Evolutionary conservation across 345 rosid species (phyloP).

Genomic region (Boechera stricta): DNA sequence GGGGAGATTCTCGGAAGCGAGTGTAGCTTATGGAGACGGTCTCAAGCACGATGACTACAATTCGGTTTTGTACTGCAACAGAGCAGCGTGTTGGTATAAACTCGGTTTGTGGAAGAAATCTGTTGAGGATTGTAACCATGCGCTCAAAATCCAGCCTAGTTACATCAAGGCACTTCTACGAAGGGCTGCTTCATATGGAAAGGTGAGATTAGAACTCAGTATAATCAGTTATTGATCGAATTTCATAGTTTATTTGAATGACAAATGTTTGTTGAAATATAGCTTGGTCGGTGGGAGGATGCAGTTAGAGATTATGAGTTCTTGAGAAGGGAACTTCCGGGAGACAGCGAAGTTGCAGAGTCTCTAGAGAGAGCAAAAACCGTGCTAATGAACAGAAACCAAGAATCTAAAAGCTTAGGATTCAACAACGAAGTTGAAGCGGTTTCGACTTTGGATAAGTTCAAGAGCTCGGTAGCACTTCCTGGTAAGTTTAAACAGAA

Average conservation of each 20-base stretch:
- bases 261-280: conserved; percentile 25
- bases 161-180: conserved; percentile 87
- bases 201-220: conserved; percentile 53
- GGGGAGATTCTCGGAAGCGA: conserved; percentile 80
- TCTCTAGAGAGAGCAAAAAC: conserved; percentile 70
- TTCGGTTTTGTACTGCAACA: conserved; percentile 89
- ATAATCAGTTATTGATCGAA: neutral
- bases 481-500: conserved; percentile 51
- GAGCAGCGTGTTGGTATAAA: conserved; percentile 98
- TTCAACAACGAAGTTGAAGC: conserved; percentile 67
- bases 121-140: conserved; percentile 86
- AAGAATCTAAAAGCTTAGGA: too few species aligned
- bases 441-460: conserved; percentile 59
- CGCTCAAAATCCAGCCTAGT: conserved; percentile 70
- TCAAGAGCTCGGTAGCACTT: conserved; percentile 59
- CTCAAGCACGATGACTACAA: conserved; percentile 66
- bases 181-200: conserved; percentile 88
- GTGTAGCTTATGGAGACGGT: conserved; percentile 94
- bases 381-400: conserved; percentile 39
- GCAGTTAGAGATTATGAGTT: conserved; percentile 86
- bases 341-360: conserved; percentile 78
- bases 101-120: conserved; percentile 89
- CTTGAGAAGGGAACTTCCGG: conserved; percentile 81
- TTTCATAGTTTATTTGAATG: conserved; percentile 8
- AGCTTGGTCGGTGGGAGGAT: conserved; percentile 73